A percentile compares a stretch with the other conserved stretches of the same genome.
phyloP scores from a whole-genome alignment of 768 basidiomycete genomes.

The Pleurotus eryngii region DNA sequence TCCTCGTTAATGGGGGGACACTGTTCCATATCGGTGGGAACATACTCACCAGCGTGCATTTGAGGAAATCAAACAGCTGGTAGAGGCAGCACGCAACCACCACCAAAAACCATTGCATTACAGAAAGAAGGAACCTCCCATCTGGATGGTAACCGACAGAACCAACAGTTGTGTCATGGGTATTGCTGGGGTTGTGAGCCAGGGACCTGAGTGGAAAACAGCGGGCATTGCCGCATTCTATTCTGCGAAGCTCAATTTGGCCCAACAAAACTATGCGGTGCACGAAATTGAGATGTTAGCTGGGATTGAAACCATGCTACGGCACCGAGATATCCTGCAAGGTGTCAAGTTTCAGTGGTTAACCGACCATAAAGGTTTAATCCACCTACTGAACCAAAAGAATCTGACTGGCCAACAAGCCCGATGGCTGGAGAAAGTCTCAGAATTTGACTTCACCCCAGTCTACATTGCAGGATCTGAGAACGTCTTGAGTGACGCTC shows the following conservation, averaged over 20 bases:
- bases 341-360: constrained; percentile 2
- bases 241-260: constrained; percentile 17
- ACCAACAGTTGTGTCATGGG: constrained; percentile 18
- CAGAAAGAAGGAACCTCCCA: background rate
- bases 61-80: constrained; percentile 21
- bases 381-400: too few relatives aligned
- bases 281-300: constrained; percentile 8
- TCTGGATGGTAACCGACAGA: constrained; percentile 18
- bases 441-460: constrained; percentile 14
- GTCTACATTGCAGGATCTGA: constrained; percentile 11
- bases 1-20: constrained; percentile 9
- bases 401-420: too few relatives aligned
- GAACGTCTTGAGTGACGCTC: background rate
- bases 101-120: constrained; percentile 11
- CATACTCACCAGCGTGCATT: constrained; percentile 18
- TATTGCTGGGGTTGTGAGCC: constrained; percentile 9
- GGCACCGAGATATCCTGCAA: constrained; percentile 7
- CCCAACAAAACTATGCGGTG: too few relatives aligned
- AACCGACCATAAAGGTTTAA: too few relatives aligned
- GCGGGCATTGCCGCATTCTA: constrained; percentile 23
- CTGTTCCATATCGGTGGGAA: constrained; percentile 9
- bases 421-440: constrained; percentile 9
- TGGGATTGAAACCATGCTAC: constrained; percentile 9
- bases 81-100: background rate
- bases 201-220: constrained; percentile 14